Evolutionary conservation across 2,329 filamentous ascomycete species (phyloP), one percentile per base, ranked within the genome.

Genomic region (Alternaria postmessia): DNA sequence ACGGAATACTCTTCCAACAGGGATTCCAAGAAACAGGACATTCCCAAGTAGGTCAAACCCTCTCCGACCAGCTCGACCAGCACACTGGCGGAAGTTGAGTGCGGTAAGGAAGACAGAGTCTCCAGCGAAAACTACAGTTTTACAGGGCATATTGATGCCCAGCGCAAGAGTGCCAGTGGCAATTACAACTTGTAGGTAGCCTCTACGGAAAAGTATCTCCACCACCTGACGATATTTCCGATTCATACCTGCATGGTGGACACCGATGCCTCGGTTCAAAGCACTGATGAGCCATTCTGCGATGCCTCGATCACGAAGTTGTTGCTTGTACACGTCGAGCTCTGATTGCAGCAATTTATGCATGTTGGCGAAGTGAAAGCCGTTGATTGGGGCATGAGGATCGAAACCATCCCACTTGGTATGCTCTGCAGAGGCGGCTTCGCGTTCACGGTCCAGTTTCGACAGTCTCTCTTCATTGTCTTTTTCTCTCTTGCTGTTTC

Each of bases 161-260:
- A 94, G 81, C 1, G 89, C 89, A 20, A 93, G 83, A 0, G 91
- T 93, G 1, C 90, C 91, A 1, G 91, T 94, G 0, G 91, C 91
- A 26, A 94, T 84, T 26, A 94, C 87, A 1, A 90, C 88, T 7
- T 86, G 84, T 39, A 94, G 77, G 70, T 86, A 93, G 0, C 90
- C 89, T 72, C 86, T 89, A 6, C 91, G 85, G 78, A 93, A 93
- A 8, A 93, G 79, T 59, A 91, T 89, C 71, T 93, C 91, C 1
- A 92, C 89, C 20, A 81, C 82, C 74, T 93, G 90, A 34, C 91
- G 86, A 71, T 94, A 94, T 62, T 87, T 86, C 48, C 90, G 84
- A 72, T 93, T 93, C 88, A 94, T 88, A 78, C 91, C 91, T n/a
- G 91, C 86, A 71, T 94, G 92, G 78, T 94, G 91, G 7, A 94